These are phyloP conservation scores for Penstemon davidsonii DNA, from an alignment of 257 asterid genomes.

Conservation along the genomic window DNA sequence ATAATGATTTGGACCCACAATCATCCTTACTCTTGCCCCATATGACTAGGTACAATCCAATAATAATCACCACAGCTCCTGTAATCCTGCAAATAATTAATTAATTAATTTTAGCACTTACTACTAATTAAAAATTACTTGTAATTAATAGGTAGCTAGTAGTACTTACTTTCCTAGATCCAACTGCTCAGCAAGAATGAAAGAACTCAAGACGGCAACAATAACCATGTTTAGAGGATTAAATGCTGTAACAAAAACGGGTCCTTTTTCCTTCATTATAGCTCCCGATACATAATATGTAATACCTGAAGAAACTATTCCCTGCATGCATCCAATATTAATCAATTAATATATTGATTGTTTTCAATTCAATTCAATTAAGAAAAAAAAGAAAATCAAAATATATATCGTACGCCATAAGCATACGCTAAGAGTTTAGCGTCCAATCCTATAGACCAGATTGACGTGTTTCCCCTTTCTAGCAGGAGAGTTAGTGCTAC, in stretches of 20 bases:
- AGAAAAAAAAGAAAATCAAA: background rate
- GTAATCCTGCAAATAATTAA: constrained; percentile 37
- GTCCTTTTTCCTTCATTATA: constrained; percentile 54
- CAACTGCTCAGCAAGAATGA: constrained; percentile 52
- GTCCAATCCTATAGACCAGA: constrained; percentile 61
- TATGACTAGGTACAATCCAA: constrained; percentile 51
- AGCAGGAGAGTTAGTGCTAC: constrained; percentile 45
- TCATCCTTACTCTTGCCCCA: constrained; percentile 54
- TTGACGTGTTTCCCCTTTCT: constrained; percentile 41
- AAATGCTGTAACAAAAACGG: constrained; percentile 57
- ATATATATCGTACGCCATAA: constrained; percentile 49
- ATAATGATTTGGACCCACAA: too few species aligned
- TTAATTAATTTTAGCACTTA: too few species aligned
- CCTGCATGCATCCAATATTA: constrained; percentile 39
- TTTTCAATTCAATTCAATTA: background rate
- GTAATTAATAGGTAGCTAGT: too few species aligned
- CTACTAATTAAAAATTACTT: too few species aligned
- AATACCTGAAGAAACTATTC: constrained; percentile 46
- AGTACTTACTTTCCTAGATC: constrained; percentile 49
- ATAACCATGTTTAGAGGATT: constrained; percentile 52
- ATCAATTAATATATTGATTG: background rate
- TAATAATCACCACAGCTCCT: constrained; percentile 49
- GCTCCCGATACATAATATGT: constrained; percentile 45
- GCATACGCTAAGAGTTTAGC: constrained; percentile 44
- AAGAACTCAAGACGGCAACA: constrained; percentile 48